A percentile compares a stretch with the other conserved stretches of the same genome.
Conservation (phyloP, 495 filamentous ascomycete genomes). For the Alectoria sarmentosa region DNA sequence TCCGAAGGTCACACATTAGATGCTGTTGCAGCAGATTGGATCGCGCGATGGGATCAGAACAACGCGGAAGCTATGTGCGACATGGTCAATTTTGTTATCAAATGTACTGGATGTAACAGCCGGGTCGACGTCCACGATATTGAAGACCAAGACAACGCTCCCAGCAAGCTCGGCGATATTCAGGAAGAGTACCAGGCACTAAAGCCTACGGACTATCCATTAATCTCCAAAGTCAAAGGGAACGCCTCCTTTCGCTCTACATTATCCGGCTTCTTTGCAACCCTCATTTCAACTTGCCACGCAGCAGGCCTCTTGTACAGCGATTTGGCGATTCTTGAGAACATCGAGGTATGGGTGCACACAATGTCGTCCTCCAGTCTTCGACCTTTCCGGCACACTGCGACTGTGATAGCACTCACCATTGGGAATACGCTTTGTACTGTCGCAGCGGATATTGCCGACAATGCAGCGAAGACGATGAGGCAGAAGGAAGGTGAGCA, state of each 20-base stretch:
- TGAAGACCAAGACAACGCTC: conserved; percentile 73
- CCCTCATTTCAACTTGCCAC: conserved; percentile 66
- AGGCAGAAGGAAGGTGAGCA: conserved; percentile 76
- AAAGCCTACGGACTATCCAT: conserved; percentile 83
- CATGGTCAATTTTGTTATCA: conserved; percentile 81
- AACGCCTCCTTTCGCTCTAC: conserved; percentile 65
- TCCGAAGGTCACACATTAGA: conserved; percentile 60
- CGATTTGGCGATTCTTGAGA: conserved; percentile 69
- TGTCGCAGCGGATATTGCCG: conserved; percentile 54
- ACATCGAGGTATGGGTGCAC: conserved; percentile 76
- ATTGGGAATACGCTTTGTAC: conserved; percentile 64
- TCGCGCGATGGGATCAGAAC: conserved; percentile 61
- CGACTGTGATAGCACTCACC: conserved; percentile 70
- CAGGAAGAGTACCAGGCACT: conserved; percentile 75
- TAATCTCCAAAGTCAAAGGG: conserved; percentile 70
- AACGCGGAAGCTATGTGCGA: conserved; percentile 65
- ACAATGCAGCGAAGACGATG: conserved; percentile 63
- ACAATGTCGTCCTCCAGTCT: conserved; percentile 76
- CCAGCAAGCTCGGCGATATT: conserved; percentile 62
- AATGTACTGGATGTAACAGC: conserved; percentile 71
- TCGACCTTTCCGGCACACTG: conserved; percentile 87
- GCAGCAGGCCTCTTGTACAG: conserved; percentile 68
- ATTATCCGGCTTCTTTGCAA: conserved; percentile 69
- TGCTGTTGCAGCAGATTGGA: conserved; percentile 75
- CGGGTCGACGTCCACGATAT: conserved; percentile 71